Base-by-base conservation (phyloP, 352 stramenopile species). In the Phytophthora cactorum region DNA sequence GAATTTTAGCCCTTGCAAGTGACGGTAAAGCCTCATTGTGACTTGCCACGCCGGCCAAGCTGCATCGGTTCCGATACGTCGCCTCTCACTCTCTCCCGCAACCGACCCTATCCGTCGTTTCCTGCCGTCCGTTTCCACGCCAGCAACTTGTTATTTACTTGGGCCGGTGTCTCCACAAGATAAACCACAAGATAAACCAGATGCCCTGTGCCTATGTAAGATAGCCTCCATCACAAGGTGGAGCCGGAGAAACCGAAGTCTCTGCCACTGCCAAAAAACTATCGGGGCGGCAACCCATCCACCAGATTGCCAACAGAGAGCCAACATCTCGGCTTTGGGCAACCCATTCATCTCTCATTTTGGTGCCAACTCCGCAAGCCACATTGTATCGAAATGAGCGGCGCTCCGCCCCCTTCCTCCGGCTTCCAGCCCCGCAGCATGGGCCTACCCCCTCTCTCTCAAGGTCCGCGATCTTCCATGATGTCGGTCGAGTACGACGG, bases 401-500 rank as follows among this genome's bases (percentile, higher is more conserved):
- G 59, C 47, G 31, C 29, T 2, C 69, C 63, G 43, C 73, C 73
- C 9, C 70, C 70, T 45, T 75, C 73, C 5, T 79, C 68, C 14
- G 50, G 71, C 53, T 59, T 36, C n/a, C 57, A 56, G 46, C 53
- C 70, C 14, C 61, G 53, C 45, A 75, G 62, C 38, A 49, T 73
- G 36, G 70, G 68, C 0, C 55, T 79, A 9, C 74, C 68, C 4
- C 71, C 74, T 32, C 55, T 79, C 3, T 82, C 74, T 11, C 64
- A 78, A 28, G 74, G 34, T 11, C 74, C 74, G 4, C 71, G 74
- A 2, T 82, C 74, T 4, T 79, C 74, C 38, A 79, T 82, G 60
- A 82, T 82, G 75, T 88, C 81, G 46, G 67, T 88, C 55, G 79
- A 90, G 58, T 88, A 88, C 57, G 77, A 85, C 66, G 79, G 73